phyloP scores from a whole-genome alignment of 345 rosid genomes.

The Gossypium rotundifolium region DNA sequence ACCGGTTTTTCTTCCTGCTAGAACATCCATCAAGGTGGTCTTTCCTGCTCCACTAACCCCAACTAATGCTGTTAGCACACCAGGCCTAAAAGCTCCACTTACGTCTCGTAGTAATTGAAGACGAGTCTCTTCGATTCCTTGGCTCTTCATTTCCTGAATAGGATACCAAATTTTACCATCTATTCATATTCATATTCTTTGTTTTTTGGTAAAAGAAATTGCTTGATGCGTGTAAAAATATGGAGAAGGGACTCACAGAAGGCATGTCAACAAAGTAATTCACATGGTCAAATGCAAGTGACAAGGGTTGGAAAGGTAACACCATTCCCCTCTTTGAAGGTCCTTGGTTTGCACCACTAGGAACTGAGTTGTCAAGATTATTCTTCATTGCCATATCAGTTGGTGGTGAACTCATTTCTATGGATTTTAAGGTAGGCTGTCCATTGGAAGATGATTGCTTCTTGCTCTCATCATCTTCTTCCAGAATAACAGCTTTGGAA shows the following conservation, averaged over 20 bases:
- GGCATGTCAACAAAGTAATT: conserved; percentile 83
- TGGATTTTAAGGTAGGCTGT: conserved; percentile 1
- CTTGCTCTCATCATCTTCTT: conserved; percentile 19
- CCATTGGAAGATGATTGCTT: conserved; percentile 11
- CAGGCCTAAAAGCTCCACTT: conserved; percentile 82
- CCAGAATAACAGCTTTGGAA: conserved; percentile 30
- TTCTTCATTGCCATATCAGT: conserved; percentile 25
- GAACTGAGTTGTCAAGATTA: conserved; percentile 6
- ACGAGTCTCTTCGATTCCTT: conserved; percentile 51
- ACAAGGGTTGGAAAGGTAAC: conserved; percentile 72
- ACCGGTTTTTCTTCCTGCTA: conserved; percentile 65
- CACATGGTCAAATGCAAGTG: conserved; percentile 60
- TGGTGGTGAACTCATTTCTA: conserved; percentile 17
- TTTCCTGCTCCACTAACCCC: conserved; percentile 90
- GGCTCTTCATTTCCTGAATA: conserved; percentile 65
- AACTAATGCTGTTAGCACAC: conserved; percentile 63
- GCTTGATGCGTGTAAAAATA: not conserved
- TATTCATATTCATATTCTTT: not conserved
- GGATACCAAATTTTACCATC: not conserved
- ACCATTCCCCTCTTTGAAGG: conserved; percentile 47
- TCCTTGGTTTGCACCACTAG: conserved; percentile 5
- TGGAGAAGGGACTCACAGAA: conserved; percentile 34
- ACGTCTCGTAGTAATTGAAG: conserved; percentile 58
- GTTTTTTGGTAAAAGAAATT: not conserved
- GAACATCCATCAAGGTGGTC: conserved; percentile 84